Base-by-base conservation (phyloP, 2,329 filamentous ascomycete species). In the Fusarium beomiforme region DNA sequence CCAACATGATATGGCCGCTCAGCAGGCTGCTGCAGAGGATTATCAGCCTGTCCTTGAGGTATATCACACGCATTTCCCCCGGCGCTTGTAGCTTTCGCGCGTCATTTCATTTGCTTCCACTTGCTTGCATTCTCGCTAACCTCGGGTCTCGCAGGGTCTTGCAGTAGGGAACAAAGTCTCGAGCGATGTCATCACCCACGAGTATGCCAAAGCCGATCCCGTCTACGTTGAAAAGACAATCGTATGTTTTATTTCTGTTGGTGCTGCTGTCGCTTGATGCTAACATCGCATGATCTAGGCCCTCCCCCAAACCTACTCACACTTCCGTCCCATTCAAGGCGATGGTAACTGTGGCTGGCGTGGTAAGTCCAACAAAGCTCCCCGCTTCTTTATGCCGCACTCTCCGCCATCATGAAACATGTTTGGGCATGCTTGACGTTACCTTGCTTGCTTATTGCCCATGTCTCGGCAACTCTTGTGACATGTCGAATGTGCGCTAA, bases 281-380 rank as follows among this genome's bases (percentile, higher is more conserved):
- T 75, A 60, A 77, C 57, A 21, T 56, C 31, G 55, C 31, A 60
- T 57, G 46, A 41, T 56, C 47, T 74, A 97, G 94, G 88, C 91
- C 23, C 87, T 99, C 59, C 92, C 94, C 10, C 87, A 91, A 75
- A 93, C 92, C 61, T 97, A 97, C 81, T 93, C 93, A 23, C 91
- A 94, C 79, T 97, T 95, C 79, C 93, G 96, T 59, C 91, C 91
- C 14, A 90, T 97, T 79, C 91, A 92, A 81, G 95, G 96, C 57
- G 95, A 98, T 83, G 96, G 96, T 64, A 97, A 97, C 79, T 98
- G 96, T 82, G 96, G 95, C 77, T 98, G 96, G 95, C 90, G 95
- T 91, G 96, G 95, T 98, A 87, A 85, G 91, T 84, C 64, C 62
- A 74, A 37, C 62, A 74, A 37, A 55, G 17, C 26, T 71, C 71